Evolutionary conservation across 2,329 filamentous ascomycete genomes (phyloP).

Genomic region (Zymoseptoria ardabiliae): DNA sequence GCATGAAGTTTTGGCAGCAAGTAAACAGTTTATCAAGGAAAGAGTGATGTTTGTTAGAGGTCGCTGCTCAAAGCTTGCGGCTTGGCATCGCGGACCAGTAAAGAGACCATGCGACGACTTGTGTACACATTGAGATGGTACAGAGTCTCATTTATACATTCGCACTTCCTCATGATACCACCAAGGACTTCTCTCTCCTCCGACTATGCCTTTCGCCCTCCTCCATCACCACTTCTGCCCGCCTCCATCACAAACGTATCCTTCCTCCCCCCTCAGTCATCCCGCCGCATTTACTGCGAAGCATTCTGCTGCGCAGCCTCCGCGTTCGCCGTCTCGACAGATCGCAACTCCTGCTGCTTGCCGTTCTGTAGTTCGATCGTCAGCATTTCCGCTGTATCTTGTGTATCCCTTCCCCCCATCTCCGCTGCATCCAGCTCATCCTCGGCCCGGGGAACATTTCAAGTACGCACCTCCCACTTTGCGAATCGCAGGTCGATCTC

Average conservation of each 20-base stretch:
- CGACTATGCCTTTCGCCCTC: neutral
- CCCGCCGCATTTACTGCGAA: constrained; percentile 21
- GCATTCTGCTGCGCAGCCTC: constrained; percentile 39
- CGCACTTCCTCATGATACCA: neutral
- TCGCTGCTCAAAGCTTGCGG: neutral
- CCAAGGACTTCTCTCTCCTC: neutral
- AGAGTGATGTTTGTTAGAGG: neutral
- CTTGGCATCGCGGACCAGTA: neutral
- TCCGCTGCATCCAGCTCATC: constrained; percentile 1
- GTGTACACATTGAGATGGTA: constrained; percentile 3
- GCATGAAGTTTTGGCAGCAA: neutral
- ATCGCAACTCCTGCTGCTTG: constrained; percentile 84
- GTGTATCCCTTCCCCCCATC: neutral
- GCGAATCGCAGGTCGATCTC: constrained; percentile 83
- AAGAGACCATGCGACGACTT: neutral
- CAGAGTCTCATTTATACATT: neutral
- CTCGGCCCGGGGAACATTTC: neutral
- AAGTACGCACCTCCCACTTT: constrained; percentile 82
- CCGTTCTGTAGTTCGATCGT: constrained; percentile 62
- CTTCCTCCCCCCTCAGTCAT: constrained; percentile 3
- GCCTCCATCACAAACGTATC: constrained; percentile 3
- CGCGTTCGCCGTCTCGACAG: constrained; percentile 53
- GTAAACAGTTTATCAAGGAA: neutral
- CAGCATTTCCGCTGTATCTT: constrained; percentile 6
- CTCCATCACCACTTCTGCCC: neutral